A percentile compares a stretch with the other conserved stretches of the same genome.
Conservation (phyloP, 176 grass and related monocot species). For the Ensete glaucum region DNA sequence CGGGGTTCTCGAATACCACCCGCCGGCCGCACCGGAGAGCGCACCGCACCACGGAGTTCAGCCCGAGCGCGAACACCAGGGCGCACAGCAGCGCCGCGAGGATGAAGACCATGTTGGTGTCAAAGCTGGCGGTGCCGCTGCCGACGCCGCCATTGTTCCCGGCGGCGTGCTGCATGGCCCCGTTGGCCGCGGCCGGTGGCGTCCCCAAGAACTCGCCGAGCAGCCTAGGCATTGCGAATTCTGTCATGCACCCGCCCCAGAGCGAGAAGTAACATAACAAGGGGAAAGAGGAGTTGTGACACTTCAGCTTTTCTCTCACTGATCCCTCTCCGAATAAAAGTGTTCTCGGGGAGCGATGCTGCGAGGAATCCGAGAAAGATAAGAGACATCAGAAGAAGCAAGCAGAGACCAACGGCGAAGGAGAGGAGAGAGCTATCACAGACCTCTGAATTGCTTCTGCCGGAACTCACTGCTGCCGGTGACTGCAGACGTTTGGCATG, state of each 20-base stretch:
- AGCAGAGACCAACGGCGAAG: neutral
- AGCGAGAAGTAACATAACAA: too few species aligned
- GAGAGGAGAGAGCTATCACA: neutral
- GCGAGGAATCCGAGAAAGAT: neutral
- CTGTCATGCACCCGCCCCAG: neutral
- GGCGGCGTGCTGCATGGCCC: slow-evolving; percentile 20
- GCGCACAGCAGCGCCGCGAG: slow-evolving; percentile 76
- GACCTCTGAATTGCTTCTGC: neutral
- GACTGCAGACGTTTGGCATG: neutral
- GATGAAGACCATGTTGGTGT: slow-evolving; percentile 97
- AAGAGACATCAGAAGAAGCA: neutral
- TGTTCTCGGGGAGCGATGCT: neutral
- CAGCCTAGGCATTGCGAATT: slow-evolving; percentile 13
- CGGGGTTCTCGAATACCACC: slow-evolving; percentile 5
- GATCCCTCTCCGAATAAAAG: neutral
- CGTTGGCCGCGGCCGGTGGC: slow-evolving; percentile 21
- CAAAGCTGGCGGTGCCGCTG: slow-evolving; percentile 47
- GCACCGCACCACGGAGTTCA: slow-evolving; percentile 65
- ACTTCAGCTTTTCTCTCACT: neutral
- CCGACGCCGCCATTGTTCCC: slow-evolving; percentile 4
- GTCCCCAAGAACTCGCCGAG: slow-evolving; percentile 8
- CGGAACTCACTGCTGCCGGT: too few species aligned
- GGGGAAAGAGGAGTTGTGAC: too few species aligned
- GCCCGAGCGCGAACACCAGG: slow-evolving; percentile 54
- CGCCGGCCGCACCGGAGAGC: slow-evolving; percentile 50